These are phyloP conservation scores for Coleophoma crateriformis DNA, from an alignment of 2,329 filamentous ascomycete genomes.

Conservation along the genomic window DNA sequence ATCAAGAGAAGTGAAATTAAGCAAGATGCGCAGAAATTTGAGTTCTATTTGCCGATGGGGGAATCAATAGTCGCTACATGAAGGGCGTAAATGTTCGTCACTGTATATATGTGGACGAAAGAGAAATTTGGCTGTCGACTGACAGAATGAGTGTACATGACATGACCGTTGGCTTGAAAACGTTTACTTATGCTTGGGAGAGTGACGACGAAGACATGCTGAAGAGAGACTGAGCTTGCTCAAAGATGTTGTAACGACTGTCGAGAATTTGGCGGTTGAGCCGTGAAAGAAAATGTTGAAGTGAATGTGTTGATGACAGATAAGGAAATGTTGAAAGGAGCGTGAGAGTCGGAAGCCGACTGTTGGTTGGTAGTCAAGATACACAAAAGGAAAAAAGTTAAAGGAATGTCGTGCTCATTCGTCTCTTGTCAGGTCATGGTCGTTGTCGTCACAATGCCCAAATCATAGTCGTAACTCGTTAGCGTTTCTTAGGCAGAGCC, in stretches of 20 bases:
- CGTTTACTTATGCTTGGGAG: neutral
- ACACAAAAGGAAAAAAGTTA: conserved; percentile 18
- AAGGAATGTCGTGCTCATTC: conserved; percentile 26
- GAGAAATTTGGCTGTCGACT: neutral
- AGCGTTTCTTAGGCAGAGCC: too few species aligned
- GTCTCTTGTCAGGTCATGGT: conserved; percentile 12
- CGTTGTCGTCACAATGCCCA: neutral
- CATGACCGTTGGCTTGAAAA: neutral
- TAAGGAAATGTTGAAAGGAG: conserved; percentile 16
- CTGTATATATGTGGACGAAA: neutral
- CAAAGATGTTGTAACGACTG: conserved; percentile 12
- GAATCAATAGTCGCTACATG: conserved; percentile 4
- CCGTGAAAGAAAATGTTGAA: conserved; percentile 24
- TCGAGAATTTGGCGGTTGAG: conserved; percentile 8
- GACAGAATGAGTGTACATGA: neutral
- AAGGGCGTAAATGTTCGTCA: neutral
- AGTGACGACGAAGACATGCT: conserved; percentile 3
- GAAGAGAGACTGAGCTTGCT: conserved; percentile 13
- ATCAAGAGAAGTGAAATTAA: neutral
- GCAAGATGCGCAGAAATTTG: neutral
- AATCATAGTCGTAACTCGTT: too few species aligned
- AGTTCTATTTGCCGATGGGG: conserved; percentile 2
- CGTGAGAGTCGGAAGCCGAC: conserved; percentile 9
- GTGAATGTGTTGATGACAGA: conserved; percentile 19
- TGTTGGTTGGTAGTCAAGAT: conserved; percentile 11